phyloP scores from a whole-genome alignment of 2,329 filamentous ascomycete species.

The Huntiella bhutanensis region DNA sequence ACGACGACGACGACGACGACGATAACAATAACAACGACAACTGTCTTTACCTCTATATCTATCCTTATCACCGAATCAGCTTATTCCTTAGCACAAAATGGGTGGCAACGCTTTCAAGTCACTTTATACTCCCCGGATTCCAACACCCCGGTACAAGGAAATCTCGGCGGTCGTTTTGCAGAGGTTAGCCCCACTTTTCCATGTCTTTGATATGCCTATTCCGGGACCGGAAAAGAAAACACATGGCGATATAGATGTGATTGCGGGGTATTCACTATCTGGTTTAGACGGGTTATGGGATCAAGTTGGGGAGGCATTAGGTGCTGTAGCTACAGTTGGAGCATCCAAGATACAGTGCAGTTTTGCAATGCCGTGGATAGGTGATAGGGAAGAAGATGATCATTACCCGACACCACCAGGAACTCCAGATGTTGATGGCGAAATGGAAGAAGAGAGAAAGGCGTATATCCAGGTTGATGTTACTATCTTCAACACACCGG shows the following conservation, averaged over 20 bases:
- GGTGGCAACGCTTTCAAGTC: slow-evolving; percentile 14
- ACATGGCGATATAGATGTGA: slow-evolving; percentile 56
- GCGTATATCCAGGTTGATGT: slow-evolving; percentile 48
- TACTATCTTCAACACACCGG: slow-evolving; percentile 27
- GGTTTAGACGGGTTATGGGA: too few species aligned
- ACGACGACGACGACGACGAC: background rate
- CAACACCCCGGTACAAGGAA: slow-evolving; percentile 32
- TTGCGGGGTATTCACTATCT: slow-evolving; percentile 18
- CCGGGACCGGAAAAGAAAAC: slow-evolving; percentile 50
- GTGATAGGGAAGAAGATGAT: too few species aligned
- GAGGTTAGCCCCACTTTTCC: slow-evolving; percentile 32
- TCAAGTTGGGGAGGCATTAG: too few species aligned
- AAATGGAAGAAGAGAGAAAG: background rate
- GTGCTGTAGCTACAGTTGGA: too few species aligned
- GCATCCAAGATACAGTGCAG: slow-evolving; percentile 14
- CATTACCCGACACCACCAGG: background rate
- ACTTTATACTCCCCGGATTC: slow-evolving; percentile 48
- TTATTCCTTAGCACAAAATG: background rate
- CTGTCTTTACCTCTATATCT: background rate
- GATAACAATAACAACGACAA: background rate
- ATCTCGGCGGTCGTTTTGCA: slow-evolving; percentile 28
- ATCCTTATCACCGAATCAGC: too few species aligned
- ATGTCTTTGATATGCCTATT: slow-evolving; percentile 37
- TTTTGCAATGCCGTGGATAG: slow-evolving; percentile 31
- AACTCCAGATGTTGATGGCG: background rate